phyloP scores from a whole-genome alignment of 225 moss, liverwort and hornwort species.

The Neckera pumila region DNA sequence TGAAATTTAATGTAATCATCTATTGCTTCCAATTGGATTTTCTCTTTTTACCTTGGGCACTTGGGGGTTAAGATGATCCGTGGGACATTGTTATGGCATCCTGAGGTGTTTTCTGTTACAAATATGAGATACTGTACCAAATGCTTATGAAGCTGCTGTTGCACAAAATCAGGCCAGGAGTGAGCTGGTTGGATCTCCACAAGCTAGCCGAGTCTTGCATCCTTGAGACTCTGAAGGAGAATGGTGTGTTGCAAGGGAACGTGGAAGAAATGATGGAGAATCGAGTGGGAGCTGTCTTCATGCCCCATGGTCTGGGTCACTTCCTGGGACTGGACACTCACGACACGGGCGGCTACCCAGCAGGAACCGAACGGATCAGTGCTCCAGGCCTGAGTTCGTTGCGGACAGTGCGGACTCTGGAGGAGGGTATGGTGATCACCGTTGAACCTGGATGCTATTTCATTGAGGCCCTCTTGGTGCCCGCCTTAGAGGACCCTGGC shows the following conservation, averaged over 20 bases:
- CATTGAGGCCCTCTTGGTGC: conserved; percentile 58
- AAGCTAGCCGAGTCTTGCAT: conserved; percentile 72
- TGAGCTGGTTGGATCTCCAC: conserved; percentile 87
- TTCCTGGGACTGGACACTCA: conserved; percentile 88
- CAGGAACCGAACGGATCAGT: conserved; percentile 44
- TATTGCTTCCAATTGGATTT: not conserved
- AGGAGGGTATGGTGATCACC: conserved; percentile 81
- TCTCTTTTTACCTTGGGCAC: not conserved
- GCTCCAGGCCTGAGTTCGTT: conserved; percentile 59
- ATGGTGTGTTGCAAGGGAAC: conserved; percentile 56
- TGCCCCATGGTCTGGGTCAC: conserved; percentile 98
- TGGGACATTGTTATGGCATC: not conserved
- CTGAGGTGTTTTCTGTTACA: not conserved
- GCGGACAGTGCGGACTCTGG: conserved; percentile 58
- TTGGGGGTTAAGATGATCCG: not conserved
- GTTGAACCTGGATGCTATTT: conserved; percentile 97
- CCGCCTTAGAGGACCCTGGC: conserved; percentile 50
- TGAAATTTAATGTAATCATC: not conserved
- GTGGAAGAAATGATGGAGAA: conserved; percentile 65
- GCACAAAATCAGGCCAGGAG: conserved; percentile 52
- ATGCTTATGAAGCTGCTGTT: not conserved
- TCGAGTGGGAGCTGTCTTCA: conserved; percentile 76
- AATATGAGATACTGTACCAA: not conserved
- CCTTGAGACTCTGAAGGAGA: conserved; percentile 44
- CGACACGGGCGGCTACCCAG: conserved; percentile 72